Base-by-base conservation (phyloP, 352 stramenopile species). In the Pythium plurisporium region DNA sequence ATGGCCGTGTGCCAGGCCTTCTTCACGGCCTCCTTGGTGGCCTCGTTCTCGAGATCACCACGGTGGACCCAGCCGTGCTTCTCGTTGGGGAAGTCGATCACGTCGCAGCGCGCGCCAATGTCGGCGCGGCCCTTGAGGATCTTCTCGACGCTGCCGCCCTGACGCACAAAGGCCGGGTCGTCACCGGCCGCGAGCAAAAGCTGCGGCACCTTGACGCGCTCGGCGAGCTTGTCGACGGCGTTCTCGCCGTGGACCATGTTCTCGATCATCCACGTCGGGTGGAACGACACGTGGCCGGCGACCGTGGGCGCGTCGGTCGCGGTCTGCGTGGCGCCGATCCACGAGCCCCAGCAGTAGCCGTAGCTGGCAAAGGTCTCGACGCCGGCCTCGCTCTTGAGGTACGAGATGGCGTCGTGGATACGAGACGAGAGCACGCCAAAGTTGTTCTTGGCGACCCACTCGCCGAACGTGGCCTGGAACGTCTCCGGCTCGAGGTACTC, bases 21-120 rank as follows among this genome's bases (percentile, higher is more conserved):
- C 43, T 68, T 71, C 14, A 84, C 70, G 5, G 59, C 66, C 36
- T 62, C 62, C 64, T 89, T 88, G 23, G 73, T 88, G 19, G 72
- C 75, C 5, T 73, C 62, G 63, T 93, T 75, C 54, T 72, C 48
- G 45, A 91, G 70, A 72, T 95, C 85, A 49, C 82, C 81, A 56
- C 85, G 85, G 67, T 91, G 76, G 55, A 93, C 81, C 82, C 82
- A 95, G 34, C 85, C 85, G 67, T 95, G 85, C 19, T 83, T 78
- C 73, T 85, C 63, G 54, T 84, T 67, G 11, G 78, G 63, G 54
- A 91, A 95, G 26, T 87, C 66, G 49, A 86, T 53, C 56, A 86
- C 79, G 23, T 86, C 70, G 36, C 77, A 87, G 49, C 79, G 60
- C 11, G 72, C 45, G 19, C 67, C 72, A 15, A 62, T 20, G 38